Evolutionary conservation across 2,329 filamentous ascomycete genomes (phyloP), one percentile per base, ranked within the genome.

Genomic region (Colletotrichum tropicicola): DNA sequence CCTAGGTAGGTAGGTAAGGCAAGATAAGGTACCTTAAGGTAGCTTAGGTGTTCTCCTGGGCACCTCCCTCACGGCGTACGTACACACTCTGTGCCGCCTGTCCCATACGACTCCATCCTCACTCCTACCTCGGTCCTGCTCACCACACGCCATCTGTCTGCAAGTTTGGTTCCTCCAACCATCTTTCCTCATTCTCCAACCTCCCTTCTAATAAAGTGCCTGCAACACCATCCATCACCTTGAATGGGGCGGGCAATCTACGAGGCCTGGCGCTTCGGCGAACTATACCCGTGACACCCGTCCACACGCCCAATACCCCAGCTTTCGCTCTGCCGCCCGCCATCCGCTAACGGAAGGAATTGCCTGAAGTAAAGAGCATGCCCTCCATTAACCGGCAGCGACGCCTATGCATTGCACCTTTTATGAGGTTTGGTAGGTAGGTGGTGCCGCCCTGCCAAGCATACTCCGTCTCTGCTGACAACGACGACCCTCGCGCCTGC

Each of bases 251-350:
- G 12, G 39, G 17, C 37, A 23, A 37, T 44, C 13, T 32, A 58
- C 32, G 12, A 6, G 56, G 43, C 56, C 51, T 55, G 39, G 17
- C 27, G 43, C 32, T 41, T 35, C 43, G 47, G 44, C 35, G 58
- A 65, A 41, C 49, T 49, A 41, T 28, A 23, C 58, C 37, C 27
- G n/a, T n/a, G n/a, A n/a, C 17, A 13, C 15, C 52, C 30, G 17
- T 39, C 19, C 5, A 15, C 21, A 39, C 25, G 28, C 32, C n/a
- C n/a, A n/a, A 17, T 52, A 57, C 51, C 62, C 62, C 51, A 39
- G 58, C 58, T 51, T 65, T 45, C 27, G 15, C 35, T 65, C 58
- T 65, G 37, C 62, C 62, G 51, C 59, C 58, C 62, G 62, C 51
- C 47, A 65, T 44, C 62, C 58, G 45, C 51, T 37, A 39, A 49